These are phyloP conservation scores for Houttuynia cordata DNA, from an alignment of 164 flowering plant genomes.

Conservation along the genomic window DNA sequence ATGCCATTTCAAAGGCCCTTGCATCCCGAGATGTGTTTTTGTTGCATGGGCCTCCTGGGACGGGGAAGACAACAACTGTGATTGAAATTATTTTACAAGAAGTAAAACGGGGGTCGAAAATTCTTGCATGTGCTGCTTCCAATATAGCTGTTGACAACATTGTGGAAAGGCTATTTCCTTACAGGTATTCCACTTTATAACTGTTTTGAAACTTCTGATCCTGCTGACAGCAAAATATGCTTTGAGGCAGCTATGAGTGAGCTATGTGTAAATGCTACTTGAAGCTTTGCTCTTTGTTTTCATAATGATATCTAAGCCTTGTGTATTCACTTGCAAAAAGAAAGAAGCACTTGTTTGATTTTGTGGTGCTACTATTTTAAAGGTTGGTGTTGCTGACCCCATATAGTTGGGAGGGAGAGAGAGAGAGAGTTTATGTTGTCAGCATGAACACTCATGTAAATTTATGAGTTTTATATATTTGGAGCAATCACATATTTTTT, in stretches of 20 bases:
- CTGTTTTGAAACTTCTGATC: too few relatives aligned
- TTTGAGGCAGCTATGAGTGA: too few relatives aligned
- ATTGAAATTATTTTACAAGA: conserved; percentile 96
- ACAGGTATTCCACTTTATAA: conserved; percentile 38
- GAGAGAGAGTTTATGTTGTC: too few relatives aligned
- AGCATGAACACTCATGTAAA: too few relatives aligned
- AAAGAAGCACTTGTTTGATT: not conserved
- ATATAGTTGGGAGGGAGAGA: too few relatives aligned
- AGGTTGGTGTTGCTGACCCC: too few relatives aligned
- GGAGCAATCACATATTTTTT: not conserved
- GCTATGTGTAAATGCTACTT: not conserved
- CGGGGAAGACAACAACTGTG: conserved; percentile 96
- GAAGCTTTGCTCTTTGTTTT: not conserved
- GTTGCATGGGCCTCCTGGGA: conserved; percentile 99
- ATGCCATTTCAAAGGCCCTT: conserved; percentile 77
- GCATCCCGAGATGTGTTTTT: conserved; percentile 80
- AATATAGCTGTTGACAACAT: conserved; percentile 99
- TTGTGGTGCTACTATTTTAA: not conserved
- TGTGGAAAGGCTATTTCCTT: conserved; percentile 86
- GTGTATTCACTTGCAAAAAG: too few relatives aligned
- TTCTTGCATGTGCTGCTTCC: conserved; percentile 99
- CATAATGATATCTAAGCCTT: too few relatives aligned
- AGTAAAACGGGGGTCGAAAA: conserved; percentile 94
- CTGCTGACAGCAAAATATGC: too few relatives aligned
- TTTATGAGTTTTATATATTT: too few relatives aligned